These are phyloP conservation scores for Gossypium trilobum DNA, from an alignment of 441 rosid species.

Conservation along the genomic window DNA sequence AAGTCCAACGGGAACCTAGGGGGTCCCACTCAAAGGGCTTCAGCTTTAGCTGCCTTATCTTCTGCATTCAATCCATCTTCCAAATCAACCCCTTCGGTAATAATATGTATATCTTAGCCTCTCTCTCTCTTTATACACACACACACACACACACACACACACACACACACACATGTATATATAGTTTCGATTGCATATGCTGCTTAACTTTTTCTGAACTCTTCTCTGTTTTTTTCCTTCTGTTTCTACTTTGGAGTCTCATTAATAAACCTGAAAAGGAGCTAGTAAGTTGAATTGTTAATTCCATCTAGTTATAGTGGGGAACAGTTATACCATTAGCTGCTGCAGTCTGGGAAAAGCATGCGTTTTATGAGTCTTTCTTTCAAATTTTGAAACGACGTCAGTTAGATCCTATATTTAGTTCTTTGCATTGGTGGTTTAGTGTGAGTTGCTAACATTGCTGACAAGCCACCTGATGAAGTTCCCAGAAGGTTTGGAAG, in stretches of 20 bases:
- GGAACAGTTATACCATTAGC: background rate
- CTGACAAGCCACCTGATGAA: background rate
- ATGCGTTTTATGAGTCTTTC: background rate
- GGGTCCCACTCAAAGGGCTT: conserved; percentile 95
- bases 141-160: no score
- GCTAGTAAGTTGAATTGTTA: background rate
- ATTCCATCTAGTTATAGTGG: background rate
- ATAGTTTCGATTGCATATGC: background rate
- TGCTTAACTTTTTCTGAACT: background rate
- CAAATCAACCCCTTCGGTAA: conserved; percentile 39
- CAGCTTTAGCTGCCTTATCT: conserved; percentile 90
- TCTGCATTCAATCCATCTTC: conserved; percentile 77
- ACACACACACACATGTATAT: background rate
- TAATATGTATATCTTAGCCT: conserved; percentile 9
- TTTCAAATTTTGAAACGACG: background rate
- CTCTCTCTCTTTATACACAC: background rate
- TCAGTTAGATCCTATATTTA: background rate
- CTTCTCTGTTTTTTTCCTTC: background rate
- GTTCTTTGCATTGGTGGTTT: background rate
- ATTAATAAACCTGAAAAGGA: background rate
- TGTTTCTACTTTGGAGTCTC: background rate
- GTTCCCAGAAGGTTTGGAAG: background rate
- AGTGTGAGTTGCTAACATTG: background rate
- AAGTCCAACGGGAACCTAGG: conserved; percentile 71
- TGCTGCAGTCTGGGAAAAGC: background rate